phyloP scores from a whole-genome alignment of 176 grass and related monocot species.

The Juncus effusus region DNA sequence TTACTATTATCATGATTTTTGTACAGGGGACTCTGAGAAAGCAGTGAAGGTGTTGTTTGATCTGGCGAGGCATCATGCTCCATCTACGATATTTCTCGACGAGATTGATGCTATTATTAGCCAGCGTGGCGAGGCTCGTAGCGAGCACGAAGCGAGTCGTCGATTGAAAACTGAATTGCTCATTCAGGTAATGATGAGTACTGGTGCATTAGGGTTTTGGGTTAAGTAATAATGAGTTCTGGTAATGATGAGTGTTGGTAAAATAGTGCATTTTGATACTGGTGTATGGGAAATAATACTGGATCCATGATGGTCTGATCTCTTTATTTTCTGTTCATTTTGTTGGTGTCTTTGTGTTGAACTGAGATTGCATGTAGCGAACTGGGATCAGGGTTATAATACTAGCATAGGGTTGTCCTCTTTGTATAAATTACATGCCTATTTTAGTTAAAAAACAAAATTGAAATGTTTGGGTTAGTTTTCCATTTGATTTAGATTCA shows the following conservation, averaged over 20 bases:
- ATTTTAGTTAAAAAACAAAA: too few species aligned
- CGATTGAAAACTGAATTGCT: slow-evolving; percentile 88
- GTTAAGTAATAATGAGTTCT: too few species aligned
- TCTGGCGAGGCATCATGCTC: slow-evolving; percentile 89
- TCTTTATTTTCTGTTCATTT: too few species aligned
- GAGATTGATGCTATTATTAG: slow-evolving; percentile 95
- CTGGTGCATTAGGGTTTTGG: too few species aligned
- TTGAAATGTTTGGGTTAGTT: too few species aligned
- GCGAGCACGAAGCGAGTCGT: slow-evolving; percentile 91
- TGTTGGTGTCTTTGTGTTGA: neutral
- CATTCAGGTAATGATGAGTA: slow-evolving; percentile 51
- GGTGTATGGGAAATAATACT: too few species aligned
- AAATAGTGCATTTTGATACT: neutral
- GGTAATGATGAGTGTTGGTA: too few species aligned
- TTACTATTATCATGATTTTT: neutral
- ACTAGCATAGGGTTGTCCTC: neutral
- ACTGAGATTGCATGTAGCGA: neutral
- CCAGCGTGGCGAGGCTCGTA: slow-evolving; percentile 84
- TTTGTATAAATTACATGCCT: neutral
- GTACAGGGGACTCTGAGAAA: slow-evolving; percentile 93
- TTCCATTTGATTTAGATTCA: too few species aligned
- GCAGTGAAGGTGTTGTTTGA: slow-evolving; percentile 86
- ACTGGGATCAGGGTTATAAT: neutral
- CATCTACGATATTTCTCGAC: slow-evolving; percentile 95
- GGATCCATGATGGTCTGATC: too few species aligned